A percentile compares a stretch with the other conserved stretches of the same genome.
Evolutionary conservation across 768 basidiomycete species (phyloP).

Genomic region (Lentinula guzmanii): DNA sequence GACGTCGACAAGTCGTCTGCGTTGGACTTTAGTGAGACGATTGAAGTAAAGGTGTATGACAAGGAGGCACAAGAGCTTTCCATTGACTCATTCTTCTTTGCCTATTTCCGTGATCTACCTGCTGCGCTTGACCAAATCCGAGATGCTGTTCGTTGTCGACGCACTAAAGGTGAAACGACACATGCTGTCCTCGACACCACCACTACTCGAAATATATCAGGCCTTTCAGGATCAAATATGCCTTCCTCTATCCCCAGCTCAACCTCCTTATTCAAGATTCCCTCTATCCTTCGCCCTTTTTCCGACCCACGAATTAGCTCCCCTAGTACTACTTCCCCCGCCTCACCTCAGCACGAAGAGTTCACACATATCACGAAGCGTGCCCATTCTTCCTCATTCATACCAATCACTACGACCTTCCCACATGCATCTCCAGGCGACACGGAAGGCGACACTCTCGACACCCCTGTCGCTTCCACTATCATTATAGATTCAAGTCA

Average conservation of each 20-base stretch:
- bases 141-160: conserved; percentile 59
- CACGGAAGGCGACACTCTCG: conserved; percentile 14
- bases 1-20: conserved; percentile 86
- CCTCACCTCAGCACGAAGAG: conserved; percentile 36
- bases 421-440: conserved; percentile 8
- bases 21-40: conserved; percentile 94
- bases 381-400: conserved; percentile 44
- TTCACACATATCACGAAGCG: conserved; percentile 68
- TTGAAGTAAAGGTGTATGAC: conserved; percentile 90
- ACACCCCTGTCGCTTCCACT: conserved; percentile 20
- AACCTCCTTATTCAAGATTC: conserved; percentile 52
- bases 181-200: conserved; percentile 58
- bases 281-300: conserved; percentile 63
- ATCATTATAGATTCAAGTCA: conserved; percentile 32
- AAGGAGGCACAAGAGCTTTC: conserved; percentile 63
- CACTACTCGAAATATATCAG: conserved; percentile 24
- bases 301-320: conserved; percentile 31
- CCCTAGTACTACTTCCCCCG: not conserved
- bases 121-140: conserved; percentile 78
- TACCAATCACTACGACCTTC: conserved; percentile 48
- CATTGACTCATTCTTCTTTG: conserved; percentile 88
- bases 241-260: conserved; percentile 18
- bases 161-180: conserved; percentile 18
- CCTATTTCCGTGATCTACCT: conserved; percentile 84
- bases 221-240: not conserved